A percentile compares a stretch with the other conserved stretches of the same genome.
phyloP scores from a whole-genome alignment of 495 filamentous ascomycete species.

The Xylaria scruposa region DNA sequence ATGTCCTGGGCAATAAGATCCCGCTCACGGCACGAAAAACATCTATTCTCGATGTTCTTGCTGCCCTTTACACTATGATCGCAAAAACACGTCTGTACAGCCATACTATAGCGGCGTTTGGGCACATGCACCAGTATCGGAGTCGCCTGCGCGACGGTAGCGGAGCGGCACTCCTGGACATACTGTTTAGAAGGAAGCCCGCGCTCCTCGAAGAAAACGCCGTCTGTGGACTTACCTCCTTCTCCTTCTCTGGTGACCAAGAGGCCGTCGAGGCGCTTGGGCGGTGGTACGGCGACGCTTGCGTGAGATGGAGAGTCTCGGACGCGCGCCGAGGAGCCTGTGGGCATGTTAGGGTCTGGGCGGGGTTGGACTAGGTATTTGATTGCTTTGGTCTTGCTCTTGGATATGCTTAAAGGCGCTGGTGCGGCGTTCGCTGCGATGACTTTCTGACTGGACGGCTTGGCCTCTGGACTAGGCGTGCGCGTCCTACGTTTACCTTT shows the following conservation, averaged over 20 bases:
- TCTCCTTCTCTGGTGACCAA: background rate
- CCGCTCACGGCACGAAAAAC: conserved; percentile 15
- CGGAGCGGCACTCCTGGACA: conserved; percentile 17
- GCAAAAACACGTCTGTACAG: conserved; percentile 22
- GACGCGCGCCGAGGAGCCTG: conserved; percentile 15
- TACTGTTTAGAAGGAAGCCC: conserved; percentile 10
- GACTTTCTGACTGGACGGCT: background rate
- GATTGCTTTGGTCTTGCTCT: background rate
- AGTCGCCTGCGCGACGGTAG: background rate
- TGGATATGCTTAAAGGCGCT: background rate
- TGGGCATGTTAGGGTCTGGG: conserved; percentile 1
- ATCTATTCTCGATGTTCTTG: background rate
- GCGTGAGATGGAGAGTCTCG: background rate
- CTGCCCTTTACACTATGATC: background rate
- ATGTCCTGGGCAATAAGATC: background rate
- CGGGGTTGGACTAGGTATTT: conserved; percentile 4
- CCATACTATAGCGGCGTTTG: background rate
- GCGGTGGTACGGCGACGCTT: conserved; percentile 19
- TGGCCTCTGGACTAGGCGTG: background rate
- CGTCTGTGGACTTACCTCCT: background rate
- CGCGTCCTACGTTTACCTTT: conserved; percentile 3
- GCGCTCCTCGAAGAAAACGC: conserved; percentile 19
- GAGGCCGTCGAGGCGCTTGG: conserved; percentile 18
- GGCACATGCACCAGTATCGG: conserved; percentile 6
- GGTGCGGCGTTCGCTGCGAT: background rate